phyloP scores from a whole-genome alignment of 495 filamentous ascomycete genomes.

The Parathielavia appendiculata region DNA sequence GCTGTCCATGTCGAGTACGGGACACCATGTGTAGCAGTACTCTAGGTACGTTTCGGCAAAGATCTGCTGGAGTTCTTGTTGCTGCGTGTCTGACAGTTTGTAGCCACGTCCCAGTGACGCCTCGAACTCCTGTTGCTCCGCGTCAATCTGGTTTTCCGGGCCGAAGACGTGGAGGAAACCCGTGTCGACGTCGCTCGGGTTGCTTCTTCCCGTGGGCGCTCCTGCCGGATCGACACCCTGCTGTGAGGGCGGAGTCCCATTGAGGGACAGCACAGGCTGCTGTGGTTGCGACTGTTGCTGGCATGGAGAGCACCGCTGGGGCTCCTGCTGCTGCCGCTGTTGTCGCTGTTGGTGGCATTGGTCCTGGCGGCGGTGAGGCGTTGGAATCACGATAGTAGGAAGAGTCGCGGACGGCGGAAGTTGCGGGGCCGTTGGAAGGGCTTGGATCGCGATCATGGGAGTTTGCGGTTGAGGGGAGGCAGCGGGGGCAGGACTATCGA shows the following conservation, averaged over 20 bases:
- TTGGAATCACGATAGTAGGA: too few species aligned
- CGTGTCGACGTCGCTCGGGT: conserved; percentile 26
- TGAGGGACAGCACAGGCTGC: too few species aligned
- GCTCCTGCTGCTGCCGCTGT: not conserved
- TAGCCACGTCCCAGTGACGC: conserved; percentile 23
- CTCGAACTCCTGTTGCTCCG: conserved; percentile 28
- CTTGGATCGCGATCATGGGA: too few species aligned
- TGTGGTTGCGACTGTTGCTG: not conserved
- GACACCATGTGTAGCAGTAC: conserved; percentile 35
- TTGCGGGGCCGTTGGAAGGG: too few species aligned
- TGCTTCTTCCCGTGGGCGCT: conserved; percentile 26
- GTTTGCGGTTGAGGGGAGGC: too few species aligned
- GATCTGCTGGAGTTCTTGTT: conserved; percentile 33
- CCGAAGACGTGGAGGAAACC: conserved; percentile 27
- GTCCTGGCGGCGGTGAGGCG: too few species aligned
- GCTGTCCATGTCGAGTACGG: conserved; percentile 30
- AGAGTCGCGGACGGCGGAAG: too few species aligned
- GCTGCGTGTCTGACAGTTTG: conserved; percentile 21
- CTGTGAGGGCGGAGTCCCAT: not conserved
- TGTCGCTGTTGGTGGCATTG: too few species aligned
- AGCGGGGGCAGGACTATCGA: too few species aligned
- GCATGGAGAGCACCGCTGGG: too few species aligned
- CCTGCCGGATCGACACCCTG: conserved; percentile 4
- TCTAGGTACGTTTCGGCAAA: conserved; percentile 37
- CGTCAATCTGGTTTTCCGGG: conserved; percentile 23